A percentile compares a stretch with the other conserved stretches of the same genome.
Evolutionary conservation across 2,329 filamentous ascomycete species (phyloP).

Genomic region (Sphaerulina musiva): DNA sequence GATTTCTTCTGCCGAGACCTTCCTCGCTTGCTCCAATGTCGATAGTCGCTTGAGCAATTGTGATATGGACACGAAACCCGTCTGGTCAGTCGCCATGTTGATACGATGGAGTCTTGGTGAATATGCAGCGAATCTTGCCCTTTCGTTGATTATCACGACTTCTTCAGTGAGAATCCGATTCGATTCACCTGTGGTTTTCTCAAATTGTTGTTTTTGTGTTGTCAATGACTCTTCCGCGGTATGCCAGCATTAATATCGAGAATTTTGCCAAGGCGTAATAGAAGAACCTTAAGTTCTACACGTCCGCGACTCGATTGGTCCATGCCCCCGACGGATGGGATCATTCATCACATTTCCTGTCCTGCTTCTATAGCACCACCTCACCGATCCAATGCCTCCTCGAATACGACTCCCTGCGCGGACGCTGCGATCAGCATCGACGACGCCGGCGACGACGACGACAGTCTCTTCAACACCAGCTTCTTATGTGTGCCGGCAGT

Average conservation of each 20-base stretch:
- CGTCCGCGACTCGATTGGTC: no score
- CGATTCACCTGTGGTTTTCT: no score
- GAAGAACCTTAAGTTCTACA: no score
- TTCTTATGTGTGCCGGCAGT: conserved; percentile 34
- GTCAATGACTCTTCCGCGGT: no score
- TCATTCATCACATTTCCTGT: no score
- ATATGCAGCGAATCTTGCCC: neutral
- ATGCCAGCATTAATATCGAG: no score
- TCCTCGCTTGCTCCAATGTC: conserved; percentile 35
- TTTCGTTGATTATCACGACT: neutral
- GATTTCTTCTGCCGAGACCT: conserved; percentile 70
- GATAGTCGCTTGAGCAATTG: conserved; percentile 65
- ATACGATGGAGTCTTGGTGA: neutral
- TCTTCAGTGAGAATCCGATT: no score
- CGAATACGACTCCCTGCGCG: conserved; percentile 42
- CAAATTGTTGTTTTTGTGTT: no score
- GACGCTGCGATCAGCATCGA: conserved; percentile 24
- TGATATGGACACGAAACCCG: conserved; percentile 51
- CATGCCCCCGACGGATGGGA: no score
- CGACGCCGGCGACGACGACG: neutral
- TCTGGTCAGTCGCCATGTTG: conserved; percentile 16
- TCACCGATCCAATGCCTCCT: conserved; percentile 44
- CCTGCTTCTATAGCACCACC: neutral
- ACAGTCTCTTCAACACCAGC: conserved; percentile 19
- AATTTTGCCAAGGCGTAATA: no score